phyloP scores from a whole-genome alignment of 2,329 filamentous ascomycete genomes.

The Alternaria arborescens region DNA sequence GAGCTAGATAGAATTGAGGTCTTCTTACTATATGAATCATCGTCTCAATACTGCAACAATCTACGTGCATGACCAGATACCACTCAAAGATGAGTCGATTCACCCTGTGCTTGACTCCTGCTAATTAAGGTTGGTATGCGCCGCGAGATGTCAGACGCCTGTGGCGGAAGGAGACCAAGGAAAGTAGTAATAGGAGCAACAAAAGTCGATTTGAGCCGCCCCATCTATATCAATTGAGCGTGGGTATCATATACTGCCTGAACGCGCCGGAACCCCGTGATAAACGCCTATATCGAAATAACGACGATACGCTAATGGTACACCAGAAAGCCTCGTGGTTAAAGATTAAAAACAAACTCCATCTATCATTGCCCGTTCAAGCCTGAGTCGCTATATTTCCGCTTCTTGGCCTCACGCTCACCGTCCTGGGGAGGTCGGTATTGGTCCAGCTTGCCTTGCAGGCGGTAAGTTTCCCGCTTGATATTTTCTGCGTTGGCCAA shows the following conservation, averaged over 20 bases:
- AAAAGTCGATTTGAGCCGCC: not conserved
- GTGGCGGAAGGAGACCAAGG: too few relatives aligned
- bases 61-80: not conserved
- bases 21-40: not conserved
- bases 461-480: conserved; percentile 77
- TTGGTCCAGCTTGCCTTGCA: conserved; percentile 56
- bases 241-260: not conserved
- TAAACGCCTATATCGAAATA: not conserved
- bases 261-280: not conserved
- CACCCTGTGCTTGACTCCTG: not conserved
- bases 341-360: too few relatives aligned
- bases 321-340: not conserved
- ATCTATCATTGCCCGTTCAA: conserved; percentile 8
- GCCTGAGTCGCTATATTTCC: conserved; percentile 37
- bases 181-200: not conserved
- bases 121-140: not conserved
- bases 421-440: conserved; percentile 30
- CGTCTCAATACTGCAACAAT: not conserved
- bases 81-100: not conserved
- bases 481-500: conserved; percentile 74
- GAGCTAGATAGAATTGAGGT: conserved; percentile 3
- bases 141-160: too few relatives aligned
- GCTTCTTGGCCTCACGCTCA: conserved; percentile 43
- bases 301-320: not conserved
- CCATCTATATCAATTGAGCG: not conserved